phyloP scores from a whole-genome alignment of 2,329 filamentous ascomycete genomes.

The Cladosporium sp. region DNA sequence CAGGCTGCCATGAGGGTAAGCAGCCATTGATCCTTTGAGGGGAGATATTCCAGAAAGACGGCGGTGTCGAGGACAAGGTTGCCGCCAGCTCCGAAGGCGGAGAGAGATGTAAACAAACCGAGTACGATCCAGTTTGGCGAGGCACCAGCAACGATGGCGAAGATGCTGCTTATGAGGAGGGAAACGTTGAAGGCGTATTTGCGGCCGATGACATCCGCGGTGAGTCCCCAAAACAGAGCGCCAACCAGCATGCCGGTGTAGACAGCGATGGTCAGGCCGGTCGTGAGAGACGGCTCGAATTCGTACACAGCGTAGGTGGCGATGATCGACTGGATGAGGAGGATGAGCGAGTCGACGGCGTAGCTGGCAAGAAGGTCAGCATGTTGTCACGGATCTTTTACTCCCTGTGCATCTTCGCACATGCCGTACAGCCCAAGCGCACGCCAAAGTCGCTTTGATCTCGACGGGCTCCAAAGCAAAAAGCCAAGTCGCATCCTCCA shows the following conservation, averaged over 20 bases:
- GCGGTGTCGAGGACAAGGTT: constrained; percentile 61
- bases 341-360: constrained; percentile 53
- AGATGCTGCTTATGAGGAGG: constrained; percentile 58
- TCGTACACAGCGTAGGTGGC: constrained; percentile 54
- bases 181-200: constrained; percentile 65
- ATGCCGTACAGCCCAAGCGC: background rate
- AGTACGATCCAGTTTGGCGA: constrained; percentile 63
- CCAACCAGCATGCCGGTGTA: constrained; percentile 54
- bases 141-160: constrained; percentile 61
- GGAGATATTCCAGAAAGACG: constrained; percentile 55
- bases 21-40: constrained; percentile 58
- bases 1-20: constrained; percentile 57
- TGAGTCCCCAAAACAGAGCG: constrained; percentile 64
- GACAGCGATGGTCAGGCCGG: constrained; percentile 56
- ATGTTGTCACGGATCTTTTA: too few relatives aligned
- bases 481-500: too few relatives aligned
- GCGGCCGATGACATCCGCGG: constrained; percentile 63
- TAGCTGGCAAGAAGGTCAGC: constrained; percentile 37
- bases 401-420: too few relatives aligned
- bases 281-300: constrained; percentile 50
- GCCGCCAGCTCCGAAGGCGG: constrained; percentile 60
- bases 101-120: constrained; percentile 58
- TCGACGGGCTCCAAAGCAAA: too few relatives aligned
- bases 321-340: constrained; percentile 60
- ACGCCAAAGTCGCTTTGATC: too few relatives aligned